Conservation (phyloP, 345 rosid genomes). For the Syzygium grande region DNA sequence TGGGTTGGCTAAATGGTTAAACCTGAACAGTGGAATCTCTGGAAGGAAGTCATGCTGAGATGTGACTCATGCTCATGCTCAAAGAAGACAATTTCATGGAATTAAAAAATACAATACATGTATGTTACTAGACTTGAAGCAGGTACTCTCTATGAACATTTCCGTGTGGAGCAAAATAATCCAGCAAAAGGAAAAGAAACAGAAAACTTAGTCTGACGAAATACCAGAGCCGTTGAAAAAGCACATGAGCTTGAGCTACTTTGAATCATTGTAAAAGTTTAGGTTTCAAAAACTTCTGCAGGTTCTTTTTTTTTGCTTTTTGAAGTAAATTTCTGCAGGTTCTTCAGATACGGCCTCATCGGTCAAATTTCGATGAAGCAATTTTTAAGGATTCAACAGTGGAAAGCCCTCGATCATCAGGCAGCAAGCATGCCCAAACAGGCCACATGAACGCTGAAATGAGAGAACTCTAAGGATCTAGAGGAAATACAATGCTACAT, state of each 20-base stretch:
- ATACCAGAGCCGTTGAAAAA: not conserved
- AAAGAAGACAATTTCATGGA: not conserved
- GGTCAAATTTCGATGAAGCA: not conserved
- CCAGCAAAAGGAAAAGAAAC: not conserved
- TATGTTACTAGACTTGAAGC: not conserved
- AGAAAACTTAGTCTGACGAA: not conserved
- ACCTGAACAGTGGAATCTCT: not conserved
- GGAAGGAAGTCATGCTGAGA: not conserved
- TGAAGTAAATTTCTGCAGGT: not conserved
- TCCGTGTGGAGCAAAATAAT: not conserved
- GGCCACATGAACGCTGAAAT: not conserved
- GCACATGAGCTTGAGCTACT: not conserved
- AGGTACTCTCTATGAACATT: not conserved
- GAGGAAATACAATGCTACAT: not conserved
- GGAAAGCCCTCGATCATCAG: not conserved
- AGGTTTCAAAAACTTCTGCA: not conserved
- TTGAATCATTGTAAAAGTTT: not conserved
- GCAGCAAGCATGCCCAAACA: not conserved
- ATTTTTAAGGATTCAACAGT: not conserved
- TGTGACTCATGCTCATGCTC: not conserved
- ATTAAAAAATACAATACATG: not conserved
- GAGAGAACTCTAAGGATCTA: not conserved
- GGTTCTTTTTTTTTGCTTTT: not conserved
- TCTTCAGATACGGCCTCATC: not conserved
- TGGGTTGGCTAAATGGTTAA: not conserved